These are phyloP conservation scores for Cladosporium oxysporum DNA, from an alignment of 2,329 filamentous ascomycete genomes.

Conservation along the genomic window DNA sequence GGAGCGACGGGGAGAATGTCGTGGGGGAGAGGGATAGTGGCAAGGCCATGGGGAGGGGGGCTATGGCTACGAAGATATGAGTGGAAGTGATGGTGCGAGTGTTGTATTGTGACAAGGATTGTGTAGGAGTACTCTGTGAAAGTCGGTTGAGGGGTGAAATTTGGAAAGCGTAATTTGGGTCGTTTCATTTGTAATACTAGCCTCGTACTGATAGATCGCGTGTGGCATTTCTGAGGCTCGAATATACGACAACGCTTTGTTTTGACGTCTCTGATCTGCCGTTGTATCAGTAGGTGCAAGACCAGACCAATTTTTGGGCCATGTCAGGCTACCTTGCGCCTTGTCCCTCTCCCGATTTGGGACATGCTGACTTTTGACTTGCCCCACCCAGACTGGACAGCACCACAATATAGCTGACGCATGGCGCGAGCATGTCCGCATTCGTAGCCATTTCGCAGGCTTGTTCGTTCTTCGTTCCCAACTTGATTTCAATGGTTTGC, in stretches of 20 bases:
- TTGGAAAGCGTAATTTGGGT: not conserved
- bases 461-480: not conserved
- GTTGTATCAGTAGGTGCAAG: not conserved
- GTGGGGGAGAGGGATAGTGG: constrained; percentile 2
- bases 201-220: not conserved
- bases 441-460: constrained; percentile 2
- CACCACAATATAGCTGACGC: not conserved
- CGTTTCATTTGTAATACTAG: constrained; percentile 10
- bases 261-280: not conserved
- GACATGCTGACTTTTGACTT: not conserved
- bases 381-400: not conserved
- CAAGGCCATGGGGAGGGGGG: not conserved
- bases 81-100: not conserved
- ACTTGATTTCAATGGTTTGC: not conserved
- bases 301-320: not conserved
- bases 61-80: constrained; percentile 4
- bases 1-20: constrained; percentile 10
- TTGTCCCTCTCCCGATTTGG: not conserved
- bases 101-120: not conserved
- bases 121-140: constrained; percentile 8
- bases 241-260: not conserved
- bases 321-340: constrained; percentile 6
- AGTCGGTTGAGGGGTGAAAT: not conserved
- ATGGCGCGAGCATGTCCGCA: not conserved
- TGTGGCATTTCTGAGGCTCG: not conserved